These are phyloP conservation scores for Persicaria maculosa DNA, from an alignment of 148 eudicot genomes.

Conservation along the genomic window DNA sequence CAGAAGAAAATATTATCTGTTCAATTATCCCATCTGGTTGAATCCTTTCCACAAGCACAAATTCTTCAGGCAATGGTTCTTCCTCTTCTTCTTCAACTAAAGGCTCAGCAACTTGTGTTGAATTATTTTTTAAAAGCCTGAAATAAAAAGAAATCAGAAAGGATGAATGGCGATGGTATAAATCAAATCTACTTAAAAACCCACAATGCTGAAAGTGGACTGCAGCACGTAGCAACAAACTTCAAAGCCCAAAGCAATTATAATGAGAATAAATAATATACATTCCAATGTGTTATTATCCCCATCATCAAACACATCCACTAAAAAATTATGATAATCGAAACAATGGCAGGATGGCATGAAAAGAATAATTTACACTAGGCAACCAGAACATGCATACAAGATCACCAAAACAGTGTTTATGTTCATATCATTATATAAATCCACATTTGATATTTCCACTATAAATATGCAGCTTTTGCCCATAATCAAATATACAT, in stretches of 20 bases:
- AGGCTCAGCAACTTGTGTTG: slow-evolving; percentile 63
- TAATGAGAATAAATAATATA: not conserved
- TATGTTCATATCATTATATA: not conserved
- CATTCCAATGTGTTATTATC: not conserved
- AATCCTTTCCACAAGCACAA: slow-evolving; percentile 70
- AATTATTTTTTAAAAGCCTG: slow-evolving; percentile 63
- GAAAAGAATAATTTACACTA: not conserved
- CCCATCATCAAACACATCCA: not conserved
- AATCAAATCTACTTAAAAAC: not conserved
- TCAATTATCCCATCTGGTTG: slow-evolving; percentile 65
- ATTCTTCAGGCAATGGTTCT: slow-evolving; percentile 68
- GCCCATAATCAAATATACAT: not conserved
- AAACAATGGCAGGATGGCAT: not conserved
- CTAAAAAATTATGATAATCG: not conserved
- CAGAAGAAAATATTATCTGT: slow-evolving; percentile 85
- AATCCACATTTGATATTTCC: not conserved
- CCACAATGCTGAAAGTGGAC: not conserved
- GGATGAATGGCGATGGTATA: not conserved
- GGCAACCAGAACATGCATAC: not conserved
- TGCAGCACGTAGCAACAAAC: not conserved
- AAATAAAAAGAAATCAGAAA: slow-evolving; percentile 15
- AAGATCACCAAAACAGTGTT: not conserved
- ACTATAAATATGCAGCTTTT: not conserved
- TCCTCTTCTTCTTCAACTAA: slow-evolving; percentile 60
- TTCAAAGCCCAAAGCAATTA: not conserved